A percentile compares a stretch with the other conserved stretches of the same genome.
phyloP scores from a whole-genome alignment of 805 yeast species.

The Cyberlindnera xylosilytica region DNA sequence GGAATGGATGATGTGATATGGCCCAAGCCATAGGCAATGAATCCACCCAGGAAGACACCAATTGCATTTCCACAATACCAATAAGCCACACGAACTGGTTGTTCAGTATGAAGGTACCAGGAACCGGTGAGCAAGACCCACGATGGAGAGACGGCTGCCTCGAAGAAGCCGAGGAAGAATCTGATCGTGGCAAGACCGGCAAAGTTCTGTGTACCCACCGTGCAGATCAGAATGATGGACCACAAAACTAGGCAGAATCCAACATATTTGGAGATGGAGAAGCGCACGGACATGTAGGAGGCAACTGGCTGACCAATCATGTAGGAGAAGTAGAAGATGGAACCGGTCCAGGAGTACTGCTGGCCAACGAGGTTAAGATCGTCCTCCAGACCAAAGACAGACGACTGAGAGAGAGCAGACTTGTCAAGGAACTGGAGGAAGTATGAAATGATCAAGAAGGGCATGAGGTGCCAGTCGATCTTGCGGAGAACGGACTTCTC shows the following conservation, averaged over 20 bases:
- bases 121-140: conserved; percentile 32
- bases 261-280: conserved; percentile 1
- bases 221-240: conserved; percentile 2
- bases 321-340: conserved; percentile 9
- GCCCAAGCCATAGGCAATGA: conserved; percentile 28
- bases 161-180: conserved; percentile 10
- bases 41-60: conserved; percentile 27
- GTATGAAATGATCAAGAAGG: conserved; percentile 45
- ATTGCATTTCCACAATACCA: conserved; percentile 34
- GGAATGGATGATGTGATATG: conserved; percentile 21
- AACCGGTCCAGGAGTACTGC: conserved; percentile 7
- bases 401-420: conserved; percentile 43
- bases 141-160: conserved; percentile 29
- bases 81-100: conserved; percentile 32
- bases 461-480: conserved; percentile 28
- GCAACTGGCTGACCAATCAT: conserved; percentile 3
- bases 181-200: conserved; percentile 7
- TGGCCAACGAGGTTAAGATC: conserved; percentile 1
- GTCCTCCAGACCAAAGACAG: conserved; percentile 33
- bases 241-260: background rate
- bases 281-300: conserved; percentile 2
- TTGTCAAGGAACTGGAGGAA: conserved; percentile 57
- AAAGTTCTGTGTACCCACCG: conserved; percentile 4
- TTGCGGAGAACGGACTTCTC: conserved; percentile 15
- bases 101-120: conserved; percentile 32